Conservation (phyloP, 352 stramenopile genomes). For the Pythium guiyangense region DNA sequence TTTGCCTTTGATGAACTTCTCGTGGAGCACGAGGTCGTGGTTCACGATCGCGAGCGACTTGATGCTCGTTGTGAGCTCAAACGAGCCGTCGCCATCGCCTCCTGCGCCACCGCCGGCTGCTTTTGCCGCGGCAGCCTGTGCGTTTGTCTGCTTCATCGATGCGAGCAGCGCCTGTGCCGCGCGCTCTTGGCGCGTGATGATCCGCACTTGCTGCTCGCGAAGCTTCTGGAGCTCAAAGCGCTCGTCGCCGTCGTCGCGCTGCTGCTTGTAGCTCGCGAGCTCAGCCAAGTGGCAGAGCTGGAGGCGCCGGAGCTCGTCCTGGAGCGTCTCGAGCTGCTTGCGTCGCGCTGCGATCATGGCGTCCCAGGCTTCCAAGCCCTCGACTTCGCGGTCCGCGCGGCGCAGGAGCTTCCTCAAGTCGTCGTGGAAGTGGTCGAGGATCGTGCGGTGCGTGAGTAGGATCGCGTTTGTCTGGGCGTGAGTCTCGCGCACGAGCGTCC, state of each 20-base stretch:
- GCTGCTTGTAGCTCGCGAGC: slow-evolving; percentile 47
- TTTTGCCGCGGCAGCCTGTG: slow-evolving; percentile 18
- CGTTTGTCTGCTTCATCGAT: slow-evolving; percentile 25
- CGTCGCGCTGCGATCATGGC: slow-evolving; percentile 52
- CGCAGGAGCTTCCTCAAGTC: slow-evolving; percentile 51
- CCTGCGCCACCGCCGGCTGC: slow-evolving; percentile 7
- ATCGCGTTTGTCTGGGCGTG: slow-evolving; percentile 37
- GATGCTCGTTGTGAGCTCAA: slow-evolving; percentile 38
- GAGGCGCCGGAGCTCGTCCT: slow-evolving; percentile 48
- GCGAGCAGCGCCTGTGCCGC: slow-evolving; percentile 35
- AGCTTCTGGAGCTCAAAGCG: slow-evolving; percentile 57
- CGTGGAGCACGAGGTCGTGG: slow-evolving; percentile 61
- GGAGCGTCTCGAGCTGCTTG: slow-evolving; percentile 53
- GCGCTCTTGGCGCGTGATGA: slow-evolving; percentile 43
- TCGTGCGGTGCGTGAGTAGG: slow-evolving; percentile 29
- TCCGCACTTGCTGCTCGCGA: slow-evolving; percentile 34
- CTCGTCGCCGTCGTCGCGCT: slow-evolving; percentile 64
- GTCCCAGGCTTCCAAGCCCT: slow-evolving; percentile 59
- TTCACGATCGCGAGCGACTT: slow-evolving; percentile 69
- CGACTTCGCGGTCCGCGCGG: slow-evolving; percentile 47
- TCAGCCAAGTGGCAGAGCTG: slow-evolving; percentile 64
- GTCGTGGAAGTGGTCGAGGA: slow-evolving; percentile 52
- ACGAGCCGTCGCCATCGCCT: slow-evolving; percentile 2
- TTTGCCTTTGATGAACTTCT: slow-evolving; percentile 68
- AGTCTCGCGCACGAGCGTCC: slow-evolving; percentile 31